Evolutionary conservation across 805 yeast species (phyloP).

Genomic region (Pichia manshurica): DNA sequence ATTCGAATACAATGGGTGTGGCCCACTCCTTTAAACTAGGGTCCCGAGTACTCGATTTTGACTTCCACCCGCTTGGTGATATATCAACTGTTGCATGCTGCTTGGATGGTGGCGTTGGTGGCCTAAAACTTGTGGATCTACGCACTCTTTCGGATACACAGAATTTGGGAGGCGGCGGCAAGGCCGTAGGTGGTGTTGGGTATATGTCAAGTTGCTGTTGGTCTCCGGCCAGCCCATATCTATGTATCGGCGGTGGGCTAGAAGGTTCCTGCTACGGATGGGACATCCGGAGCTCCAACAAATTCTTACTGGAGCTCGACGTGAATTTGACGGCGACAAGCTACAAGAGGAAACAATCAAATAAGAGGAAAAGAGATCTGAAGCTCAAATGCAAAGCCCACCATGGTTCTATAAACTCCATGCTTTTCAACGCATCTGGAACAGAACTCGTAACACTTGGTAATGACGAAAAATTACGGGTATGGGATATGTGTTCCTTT

Average conservation of each 20-base stretch:
- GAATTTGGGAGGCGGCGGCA: conserved; percentile 41
- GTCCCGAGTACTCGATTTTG: conserved; percentile 61
- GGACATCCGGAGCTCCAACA: conserved; percentile 72
- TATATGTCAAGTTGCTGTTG: conserved; percentile 37
- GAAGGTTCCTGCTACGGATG: conserved; percentile 79
- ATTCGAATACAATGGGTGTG: conserved; percentile 56
- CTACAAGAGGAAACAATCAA: conserved; percentile 6
- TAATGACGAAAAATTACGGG: conserved; percentile 70
- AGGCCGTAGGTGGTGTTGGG: conserved; percentile 26
- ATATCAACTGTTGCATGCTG: conserved; percentile 64
- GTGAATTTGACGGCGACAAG: conserved; percentile 28
- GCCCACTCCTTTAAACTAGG: conserved; percentile 63
- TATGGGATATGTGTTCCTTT: conserved; percentile 66
- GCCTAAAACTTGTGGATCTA: conserved; percentile 57
- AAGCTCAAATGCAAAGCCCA: conserved; percentile 53
- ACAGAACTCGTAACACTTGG: conserved; percentile 60
- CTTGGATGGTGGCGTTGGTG: conserved; percentile 46
- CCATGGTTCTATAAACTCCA: conserved; percentile 70
- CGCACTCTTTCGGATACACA: conserved; percentile 71
- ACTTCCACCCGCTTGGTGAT: conserved; percentile 42
- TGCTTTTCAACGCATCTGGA: conserved; percentile 69
- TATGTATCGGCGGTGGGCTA: conserved; percentile 73
- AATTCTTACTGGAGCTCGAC: conserved; percentile 62
- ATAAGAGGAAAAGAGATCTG: neutral
- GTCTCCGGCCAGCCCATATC: conserved; percentile 59